A percentile compares a stretch with the other conserved stretches of the same genome.
Evolutionary conservation across 176 grass and related monocot species (phyloP).

Genomic region (Rhynchospora tenuis): DNA sequence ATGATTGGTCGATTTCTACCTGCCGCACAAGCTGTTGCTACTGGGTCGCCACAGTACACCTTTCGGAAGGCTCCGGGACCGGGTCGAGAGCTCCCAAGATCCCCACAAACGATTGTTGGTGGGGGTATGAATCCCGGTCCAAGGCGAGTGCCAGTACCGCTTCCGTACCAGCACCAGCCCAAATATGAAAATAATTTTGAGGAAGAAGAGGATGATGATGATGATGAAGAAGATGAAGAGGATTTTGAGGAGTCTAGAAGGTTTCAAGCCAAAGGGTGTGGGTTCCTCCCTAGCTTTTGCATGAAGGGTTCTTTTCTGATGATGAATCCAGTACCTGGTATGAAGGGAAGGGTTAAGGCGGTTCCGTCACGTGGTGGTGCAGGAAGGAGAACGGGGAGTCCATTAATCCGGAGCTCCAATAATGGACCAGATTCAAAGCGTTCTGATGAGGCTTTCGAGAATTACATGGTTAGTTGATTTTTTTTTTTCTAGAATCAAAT

Average conservation of each 20-base stretch:
- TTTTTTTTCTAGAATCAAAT: neutral
- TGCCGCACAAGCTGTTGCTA: constrained; percentile 73
- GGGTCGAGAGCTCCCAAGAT: neutral
- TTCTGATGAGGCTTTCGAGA: constrained; percentile 41
- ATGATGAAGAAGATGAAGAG: constrained; percentile 46
- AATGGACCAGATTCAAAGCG: constrained; percentile 35
- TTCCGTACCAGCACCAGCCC: constrained; percentile 59
- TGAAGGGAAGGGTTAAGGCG: constrained; percentile 38
- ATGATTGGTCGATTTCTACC: constrained; percentile 92
- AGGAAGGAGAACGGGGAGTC: constrained; percentile 30
- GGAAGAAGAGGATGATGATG: constrained; percentile 31
- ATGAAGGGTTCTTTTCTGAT: constrained; percentile 66
- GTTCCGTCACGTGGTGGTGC: constrained; percentile 6
- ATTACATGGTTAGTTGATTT: constrained; percentile 13
- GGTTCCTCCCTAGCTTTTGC: constrained; percentile 72
- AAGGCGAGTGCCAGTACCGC: constrained; percentile 53
- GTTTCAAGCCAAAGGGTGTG: constrained; percentile 71
- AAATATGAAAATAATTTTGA: constrained; percentile 52
- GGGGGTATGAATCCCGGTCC: neutral
- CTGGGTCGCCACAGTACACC: constrained; percentile 69
- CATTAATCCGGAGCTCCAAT: constrained; percentile 51
- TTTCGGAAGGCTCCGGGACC: constrained; percentile 51
- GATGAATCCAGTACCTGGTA: constrained; percentile 64
- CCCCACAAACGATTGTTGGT: neutral
- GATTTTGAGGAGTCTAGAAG: constrained; percentile 44